Conservation (phyloP, 768 basidiomycete genomes). For the Pulveroboletus sp. region DNA sequence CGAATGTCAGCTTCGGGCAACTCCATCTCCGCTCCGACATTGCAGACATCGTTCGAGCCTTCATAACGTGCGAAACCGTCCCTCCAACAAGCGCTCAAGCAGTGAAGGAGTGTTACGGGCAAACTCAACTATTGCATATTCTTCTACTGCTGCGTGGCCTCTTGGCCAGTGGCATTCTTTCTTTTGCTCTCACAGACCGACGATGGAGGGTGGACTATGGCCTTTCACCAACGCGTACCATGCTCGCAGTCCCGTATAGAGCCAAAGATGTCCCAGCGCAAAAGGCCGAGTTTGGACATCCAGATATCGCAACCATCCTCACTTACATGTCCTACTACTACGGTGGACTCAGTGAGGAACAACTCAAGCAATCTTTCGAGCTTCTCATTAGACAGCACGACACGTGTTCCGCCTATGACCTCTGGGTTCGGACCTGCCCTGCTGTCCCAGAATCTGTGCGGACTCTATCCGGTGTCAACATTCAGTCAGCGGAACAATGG, state of each 20-base stretch:
- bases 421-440: slow-evolving; percentile 30
- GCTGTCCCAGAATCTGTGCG: slow-evolving; percentile 31
- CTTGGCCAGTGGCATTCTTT: slow-evolving; percentile 39
- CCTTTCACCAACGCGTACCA: too few species aligned
- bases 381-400: slow-evolving; percentile 40
- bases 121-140: slow-evolving; percentile 18
- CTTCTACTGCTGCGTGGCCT: slow-evolving; percentile 36
- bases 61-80: too few species aligned
- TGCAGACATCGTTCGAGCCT: slow-evolving; percentile 5
- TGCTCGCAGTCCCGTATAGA: slow-evolving; percentile 50
- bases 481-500: slow-evolving; percentile 36
- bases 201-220: slow-evolving; percentile 55
- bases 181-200: slow-evolving; percentile 35
- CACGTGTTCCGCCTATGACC: slow-evolving; percentile 39
- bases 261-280: too few species aligned
- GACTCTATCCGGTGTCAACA: slow-evolving; percentile 40
- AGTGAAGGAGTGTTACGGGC: slow-evolving; percentile 6
- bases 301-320: too few species aligned
- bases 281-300: slow-evolving; percentile 53
- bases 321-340: slow-evolving; percentile 49
- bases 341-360: slow-evolving; percentile 34
- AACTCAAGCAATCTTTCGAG: slow-evolving; percentile 38
- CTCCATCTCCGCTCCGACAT: slow-evolving; percentile 2
- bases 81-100: neutral
- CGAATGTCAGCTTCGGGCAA: slow-evolving; percentile 16